These are phyloP conservation scores for Melanomma pulvis-pyrius DNA, from an alignment of 495 filamentous ascomycete species.

Conservation along the genomic window DNA sequence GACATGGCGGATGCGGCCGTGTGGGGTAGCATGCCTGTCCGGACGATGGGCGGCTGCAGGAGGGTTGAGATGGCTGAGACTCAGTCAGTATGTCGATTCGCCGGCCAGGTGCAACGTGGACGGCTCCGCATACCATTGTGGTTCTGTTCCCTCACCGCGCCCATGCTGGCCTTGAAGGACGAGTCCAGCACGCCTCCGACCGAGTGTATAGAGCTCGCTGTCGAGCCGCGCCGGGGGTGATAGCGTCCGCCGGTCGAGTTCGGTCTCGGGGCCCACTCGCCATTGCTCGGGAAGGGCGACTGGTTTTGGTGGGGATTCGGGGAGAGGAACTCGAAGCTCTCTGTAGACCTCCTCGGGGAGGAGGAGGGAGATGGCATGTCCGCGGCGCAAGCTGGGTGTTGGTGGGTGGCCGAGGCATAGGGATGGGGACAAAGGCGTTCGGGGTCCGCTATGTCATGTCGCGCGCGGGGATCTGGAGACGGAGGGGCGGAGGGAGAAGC, in stretches of 20 bases:
- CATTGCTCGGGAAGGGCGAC: slow-evolving; percentile 44
- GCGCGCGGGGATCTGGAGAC: neutral
- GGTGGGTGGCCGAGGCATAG: slow-evolving; percentile 33
- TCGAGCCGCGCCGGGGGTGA: slow-evolving; percentile 72
- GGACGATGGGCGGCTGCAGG: slow-evolving; percentile 84
- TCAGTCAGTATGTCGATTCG: slow-evolving; percentile 3
- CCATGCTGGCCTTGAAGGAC: slow-evolving; percentile 55
- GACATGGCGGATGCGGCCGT: slow-evolving; percentile 64
- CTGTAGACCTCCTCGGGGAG: slow-evolving; percentile 37
- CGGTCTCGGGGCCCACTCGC: slow-evolving; percentile 43
- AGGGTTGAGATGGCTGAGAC: slow-evolving; percentile 83
- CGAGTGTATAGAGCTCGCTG: slow-evolving; percentile 83
- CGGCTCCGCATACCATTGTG: slow-evolving; percentile 67
- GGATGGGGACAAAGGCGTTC: slow-evolving; percentile 23
- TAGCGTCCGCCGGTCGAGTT: slow-evolving; percentile 45
- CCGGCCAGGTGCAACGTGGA: neutral
- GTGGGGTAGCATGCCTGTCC: slow-evolving; percentile 81
- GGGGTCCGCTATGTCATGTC: slow-evolving; percentile 9
- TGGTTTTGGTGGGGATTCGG: slow-evolving; percentile 37
- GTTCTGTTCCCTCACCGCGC: slow-evolving; percentile 70
- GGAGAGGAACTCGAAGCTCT: slow-evolving; percentile 42
- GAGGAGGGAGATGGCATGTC: slow-evolving; percentile 44
- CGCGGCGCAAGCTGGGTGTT: slow-evolving; percentile 13
- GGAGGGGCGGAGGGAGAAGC: neutral
- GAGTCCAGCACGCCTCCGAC: slow-evolving; percentile 66